A percentile compares a stretch with the other conserved stretches of the same genome.
Conservation (phyloP, 768 basidiomycete species). For the Boletus fagicola region DNA sequence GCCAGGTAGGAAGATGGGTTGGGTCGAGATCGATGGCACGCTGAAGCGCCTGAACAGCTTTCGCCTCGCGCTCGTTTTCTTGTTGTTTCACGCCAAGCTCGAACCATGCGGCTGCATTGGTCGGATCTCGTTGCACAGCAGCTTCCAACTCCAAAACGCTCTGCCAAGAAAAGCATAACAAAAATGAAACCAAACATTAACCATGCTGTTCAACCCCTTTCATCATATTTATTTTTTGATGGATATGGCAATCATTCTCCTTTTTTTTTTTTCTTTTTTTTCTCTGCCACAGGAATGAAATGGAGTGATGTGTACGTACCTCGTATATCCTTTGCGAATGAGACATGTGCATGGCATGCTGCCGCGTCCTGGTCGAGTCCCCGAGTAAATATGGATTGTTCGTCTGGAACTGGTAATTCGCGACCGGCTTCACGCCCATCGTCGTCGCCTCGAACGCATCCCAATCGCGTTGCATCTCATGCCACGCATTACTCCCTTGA, state of each 20-base stretch:
- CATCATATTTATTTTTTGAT: neutral
- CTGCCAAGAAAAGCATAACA: slow-evolving; percentile 40
- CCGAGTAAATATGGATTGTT: slow-evolving; percentile 78
- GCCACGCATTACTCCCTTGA: slow-evolving; percentile 48
- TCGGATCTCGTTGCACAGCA: slow-evolving; percentile 73
- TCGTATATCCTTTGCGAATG: slow-evolving; percentile 35
- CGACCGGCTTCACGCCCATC: slow-evolving; percentile 55
- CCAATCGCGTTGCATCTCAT: slow-evolving; percentile 71
- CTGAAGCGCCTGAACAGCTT: slow-evolving; percentile 82
- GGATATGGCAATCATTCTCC: slow-evolving; percentile 8
- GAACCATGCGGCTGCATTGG: slow-evolving; percentile 77
- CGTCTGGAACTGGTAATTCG: slow-evolving; percentile 67
- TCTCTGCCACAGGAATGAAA: slow-evolving; percentile 9
- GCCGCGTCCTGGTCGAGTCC: slow-evolving; percentile 49
- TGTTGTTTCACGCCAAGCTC: slow-evolving; percentile 95
- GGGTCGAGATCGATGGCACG: slow-evolving; percentile 83
- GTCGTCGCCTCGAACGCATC: slow-evolving; percentile 77
- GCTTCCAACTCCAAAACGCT: slow-evolving; percentile 89
- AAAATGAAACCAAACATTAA: slow-evolving; percentile 12
- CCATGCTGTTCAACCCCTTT: slow-evolving; percentile 9
- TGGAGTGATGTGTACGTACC: slow-evolving; percentile 32
- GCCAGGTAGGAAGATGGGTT: slow-evolving; percentile 73
- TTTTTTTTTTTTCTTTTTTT: slow-evolving; percentile 9
- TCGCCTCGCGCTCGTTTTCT: slow-evolving; percentile 92
- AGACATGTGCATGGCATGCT: slow-evolving; percentile 40